phyloP scores from a whole-genome alignment of 169 alveolate genomes.

The Plasmodium adleri region DNA sequence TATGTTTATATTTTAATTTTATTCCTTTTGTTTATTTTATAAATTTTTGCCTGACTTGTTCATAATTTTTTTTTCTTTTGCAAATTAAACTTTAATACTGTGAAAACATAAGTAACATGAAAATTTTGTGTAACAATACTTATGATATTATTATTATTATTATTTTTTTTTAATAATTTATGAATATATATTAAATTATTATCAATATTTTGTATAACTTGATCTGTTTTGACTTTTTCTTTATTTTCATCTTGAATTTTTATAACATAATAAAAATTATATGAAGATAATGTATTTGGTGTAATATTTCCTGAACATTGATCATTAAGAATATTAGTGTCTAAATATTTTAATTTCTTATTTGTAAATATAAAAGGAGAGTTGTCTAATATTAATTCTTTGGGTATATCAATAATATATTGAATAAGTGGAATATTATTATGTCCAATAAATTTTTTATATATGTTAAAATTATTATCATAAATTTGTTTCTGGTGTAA shows the following conservation, averaged over 20 bases:
- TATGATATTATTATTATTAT: neutral
- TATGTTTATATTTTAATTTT: neutral
- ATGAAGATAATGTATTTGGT: neutral
- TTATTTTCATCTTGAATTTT: slow-evolving; percentile 9
- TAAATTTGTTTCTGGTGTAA: neutral
- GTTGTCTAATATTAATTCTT: neutral
- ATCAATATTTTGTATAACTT: too few relatives aligned
- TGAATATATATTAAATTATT: neutral
- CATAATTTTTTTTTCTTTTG: too few relatives aligned
- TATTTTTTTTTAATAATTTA: neutral
- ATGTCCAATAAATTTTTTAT: slow-evolving; percentile 31
- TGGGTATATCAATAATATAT: slow-evolving; percentile 41
- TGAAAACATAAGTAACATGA: neutral
- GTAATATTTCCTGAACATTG: neutral
- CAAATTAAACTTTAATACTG: slow-evolving; percentile 10
- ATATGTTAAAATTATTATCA: slow-evolving; percentile 18
- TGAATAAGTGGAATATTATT: slow-evolving; percentile 18
- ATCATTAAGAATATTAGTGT: neutral
- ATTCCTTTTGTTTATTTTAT: neutral
- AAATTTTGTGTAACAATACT: slow-evolving; percentile 20
- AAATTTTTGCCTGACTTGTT: neutral
- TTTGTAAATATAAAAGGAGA: slow-evolving; percentile 49
- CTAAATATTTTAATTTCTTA: slow-evolving; percentile 16
- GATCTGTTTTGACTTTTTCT: neutral
- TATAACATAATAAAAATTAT: slow-evolving; percentile 29